Conservation (phyloP, 129 eudicot genomes). For the Flaveria linearis region DNA sequence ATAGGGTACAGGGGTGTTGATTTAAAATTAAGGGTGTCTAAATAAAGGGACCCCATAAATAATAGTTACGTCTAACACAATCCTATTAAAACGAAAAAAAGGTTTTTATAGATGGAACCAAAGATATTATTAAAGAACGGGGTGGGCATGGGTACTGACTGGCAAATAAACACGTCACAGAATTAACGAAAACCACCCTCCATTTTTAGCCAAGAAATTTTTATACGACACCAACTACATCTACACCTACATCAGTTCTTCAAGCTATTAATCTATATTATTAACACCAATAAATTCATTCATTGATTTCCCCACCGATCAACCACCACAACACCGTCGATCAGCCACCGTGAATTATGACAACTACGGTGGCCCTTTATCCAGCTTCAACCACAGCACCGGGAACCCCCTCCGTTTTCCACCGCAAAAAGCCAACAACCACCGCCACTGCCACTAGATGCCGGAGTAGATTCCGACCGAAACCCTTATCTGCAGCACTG, state of each 20-base stretch:
- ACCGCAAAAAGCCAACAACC: slow-evolving; percentile 19
- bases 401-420: slow-evolving; percentile 28
- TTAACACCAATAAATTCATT: background rate
- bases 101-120: background rate
- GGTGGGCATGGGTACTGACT: background rate
- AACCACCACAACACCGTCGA: slow-evolving; percentile 10
- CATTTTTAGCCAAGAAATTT: slow-evolving; percentile 33
- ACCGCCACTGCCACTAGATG: slow-evolving; percentile 19
- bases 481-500: slow-evolving; percentile 42
- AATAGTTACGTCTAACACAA: too few species aligned
- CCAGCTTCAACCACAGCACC: slow-evolving; percentile 36
- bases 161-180: slow-evolving; percentile 26
- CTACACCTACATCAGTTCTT: background rate
- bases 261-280: background rate
- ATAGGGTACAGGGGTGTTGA: too few species aligned
- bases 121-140: background rate
- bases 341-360: slow-evolving; percentile 23
- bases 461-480: slow-evolving; percentile 30
- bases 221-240: background rate
- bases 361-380: background rate
- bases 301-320: background rate
- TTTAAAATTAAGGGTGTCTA: too few species aligned
- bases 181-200: slow-evolving; percentile 15
- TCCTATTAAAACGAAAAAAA: too few species aligned
- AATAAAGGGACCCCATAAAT: too few species aligned